Evolutionary conservation across 192 early-diverging fungal genomes (phyloP).

Genomic region (Chytriomyces hyalinus): DNA sequence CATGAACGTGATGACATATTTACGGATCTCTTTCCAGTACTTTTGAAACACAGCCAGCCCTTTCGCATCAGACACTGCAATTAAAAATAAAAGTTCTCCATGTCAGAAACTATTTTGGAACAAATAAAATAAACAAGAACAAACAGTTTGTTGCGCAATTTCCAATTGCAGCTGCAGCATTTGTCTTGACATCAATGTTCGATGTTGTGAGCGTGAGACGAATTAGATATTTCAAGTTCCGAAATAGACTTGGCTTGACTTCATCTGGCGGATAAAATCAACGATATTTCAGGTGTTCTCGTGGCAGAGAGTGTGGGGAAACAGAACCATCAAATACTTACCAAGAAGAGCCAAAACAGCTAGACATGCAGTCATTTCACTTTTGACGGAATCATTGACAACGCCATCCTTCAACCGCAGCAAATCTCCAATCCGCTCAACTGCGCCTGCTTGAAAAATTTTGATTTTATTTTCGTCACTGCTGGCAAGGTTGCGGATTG

Average conservation of each 20-base stretch:
- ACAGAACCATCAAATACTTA: constrained; percentile 33
- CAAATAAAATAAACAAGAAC: neutral
- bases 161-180: constrained; percentile 78
- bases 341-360: constrained; percentile 75
- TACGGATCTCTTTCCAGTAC: constrained; percentile 71
- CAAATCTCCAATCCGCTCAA: constrained; percentile 72
- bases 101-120: constrained; percentile 42
- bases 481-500: constrained; percentile 81
- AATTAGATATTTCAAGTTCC: constrained; percentile 72
- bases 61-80: neutral
- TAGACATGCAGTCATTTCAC: constrained; percentile 82
- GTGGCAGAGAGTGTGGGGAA: neutral
- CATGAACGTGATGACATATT: constrained; percentile 71
- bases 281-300: neutral
- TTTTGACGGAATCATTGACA: constrained; percentile 10
- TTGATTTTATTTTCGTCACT: constrained; percentile 77
- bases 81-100: constrained; percentile 53
- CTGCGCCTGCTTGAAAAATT: constrained; percentile 77
- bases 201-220: constrained; percentile 64
- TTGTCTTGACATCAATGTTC: constrained; percentile 75
- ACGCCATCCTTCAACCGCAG: constrained; percentile 39
- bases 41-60: constrained; percentile 54
- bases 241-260: constrained; percentile 9
- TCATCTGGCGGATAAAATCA: constrained; percentile 3
- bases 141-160: constrained; percentile 66